Percentiles rank a stretch among this genome's conserved stretches.
phyloP scores from a whole-genome alignment of 441 rosid genomes.

The Kokia cookei region DNA sequence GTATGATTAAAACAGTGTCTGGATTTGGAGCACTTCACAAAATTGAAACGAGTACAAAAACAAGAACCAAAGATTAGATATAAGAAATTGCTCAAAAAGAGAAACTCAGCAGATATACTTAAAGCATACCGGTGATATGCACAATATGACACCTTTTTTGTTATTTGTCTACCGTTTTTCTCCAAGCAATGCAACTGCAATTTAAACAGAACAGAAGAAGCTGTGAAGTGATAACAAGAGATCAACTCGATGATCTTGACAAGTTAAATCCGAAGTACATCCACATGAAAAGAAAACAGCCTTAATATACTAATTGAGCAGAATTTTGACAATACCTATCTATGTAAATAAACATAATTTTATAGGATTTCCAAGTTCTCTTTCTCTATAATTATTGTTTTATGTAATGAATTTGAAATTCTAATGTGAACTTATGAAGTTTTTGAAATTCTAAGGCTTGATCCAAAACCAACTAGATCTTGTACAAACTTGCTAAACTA shows the following conservation, averaged over 20 bases:
- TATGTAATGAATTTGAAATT: background rate
- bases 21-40: conserved; percentile 87
- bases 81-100: background rate
- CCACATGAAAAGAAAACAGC: background rate
- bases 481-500: no score
- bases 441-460: no score
- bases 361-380: background rate
- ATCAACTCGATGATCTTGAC: background rate
- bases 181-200: conserved; percentile 88
- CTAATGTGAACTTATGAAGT: background rate
- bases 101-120: background rate
- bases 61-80: background rate
- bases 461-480: background rate
- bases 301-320: background rate
- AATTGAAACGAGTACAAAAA: conserved; percentile 6
- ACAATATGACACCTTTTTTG: conserved; percentile 90
- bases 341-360: background rate
- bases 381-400: background rate
- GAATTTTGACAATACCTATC: background rate
- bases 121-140: conserved; percentile 76
- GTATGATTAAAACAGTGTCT: conserved; percentile 84
- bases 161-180: conserved; percentile 82
- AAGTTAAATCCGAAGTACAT: background rate
- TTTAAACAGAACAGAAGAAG: conserved; percentile 3
- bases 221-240: background rate